phyloP scores from a whole-genome alignment of 148 eudicot species.

The Silene latifolia region DNA sequence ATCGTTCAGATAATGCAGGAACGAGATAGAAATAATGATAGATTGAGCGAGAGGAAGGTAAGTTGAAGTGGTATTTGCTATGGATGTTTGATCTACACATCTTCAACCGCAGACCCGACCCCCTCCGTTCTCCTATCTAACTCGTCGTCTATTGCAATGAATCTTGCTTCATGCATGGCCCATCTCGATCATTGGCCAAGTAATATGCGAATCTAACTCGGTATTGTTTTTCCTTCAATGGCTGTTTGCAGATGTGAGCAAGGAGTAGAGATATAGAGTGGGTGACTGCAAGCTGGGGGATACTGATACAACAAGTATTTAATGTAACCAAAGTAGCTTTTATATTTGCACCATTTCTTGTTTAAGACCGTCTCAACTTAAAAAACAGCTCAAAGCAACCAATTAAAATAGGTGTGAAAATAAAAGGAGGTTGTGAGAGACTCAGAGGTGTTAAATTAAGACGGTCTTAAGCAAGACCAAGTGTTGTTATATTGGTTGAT shows the following conservation, averaged over 20 bases:
- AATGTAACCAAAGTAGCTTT: slow-evolving; percentile 19
- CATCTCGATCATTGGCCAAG: background rate
- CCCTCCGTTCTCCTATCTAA: background rate
- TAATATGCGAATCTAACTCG: background rate
- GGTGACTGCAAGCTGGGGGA: slow-evolving; percentile 12
- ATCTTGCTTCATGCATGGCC: background rate
- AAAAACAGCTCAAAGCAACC: no score
- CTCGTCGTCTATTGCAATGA: background rate
- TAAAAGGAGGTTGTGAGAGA: no score
- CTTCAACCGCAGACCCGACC: background rate
- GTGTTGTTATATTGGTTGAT: background rate
- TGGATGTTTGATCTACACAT: no score
- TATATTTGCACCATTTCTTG: background rate
- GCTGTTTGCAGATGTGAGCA: slow-evolving; percentile 20
- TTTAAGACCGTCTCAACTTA: no score
- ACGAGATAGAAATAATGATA: no score
- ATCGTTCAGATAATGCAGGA: no score
- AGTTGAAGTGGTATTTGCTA: no score
- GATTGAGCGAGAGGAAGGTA: no score
- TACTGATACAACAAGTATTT: background rate
- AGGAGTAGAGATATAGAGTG: slow-evolving; percentile 14
- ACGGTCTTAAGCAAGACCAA: no score
- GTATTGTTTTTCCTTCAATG: background rate
- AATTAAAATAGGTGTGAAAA: no score
- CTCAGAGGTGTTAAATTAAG: no score